Base-by-base conservation (phyloP, 768 basidiomycete species). In the Leccinum barrowsii region DNA sequence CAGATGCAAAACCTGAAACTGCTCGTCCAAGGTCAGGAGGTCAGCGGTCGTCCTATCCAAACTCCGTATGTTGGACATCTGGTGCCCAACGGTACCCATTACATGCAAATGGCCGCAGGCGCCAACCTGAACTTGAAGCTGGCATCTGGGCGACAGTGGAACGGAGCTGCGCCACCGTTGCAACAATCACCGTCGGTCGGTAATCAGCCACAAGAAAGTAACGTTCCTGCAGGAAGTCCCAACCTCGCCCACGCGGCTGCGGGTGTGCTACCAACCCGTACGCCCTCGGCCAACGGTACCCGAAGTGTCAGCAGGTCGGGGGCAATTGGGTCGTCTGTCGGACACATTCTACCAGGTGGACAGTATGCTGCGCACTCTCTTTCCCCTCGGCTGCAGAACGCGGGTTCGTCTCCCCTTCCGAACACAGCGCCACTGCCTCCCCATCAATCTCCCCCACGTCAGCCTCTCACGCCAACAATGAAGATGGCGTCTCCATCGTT, bases 1-100 rank as follows among this genome's bases (percentile, higher is more conserved):
- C 85, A 87, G 64, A 74, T 87, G 69, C 84, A 85, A 67, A 79
- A 75, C 55, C 64, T 87, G 44, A 86, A 86, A 71, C 72, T 80
- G 8, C 81, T 85, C 58, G 80, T 79, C 35, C 73, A 71, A 54
- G 72, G 69, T 17, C 76, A 75, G 58, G 81, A 80, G 47, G 63
- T 77, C 37, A 74, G 75, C 54, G 70, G 68, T 57, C 71, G 74
- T 58, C 75, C 79, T 66, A 76, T 79, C 12, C 74, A 69, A 56
- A 19, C 63, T 3, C 60, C 69, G 12, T 73, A 68, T 30, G 58
- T 70, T 52, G 73, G 73, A 52, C 73, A 75, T 26, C 49, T 66
- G 28, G 64, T 73, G 19, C 59, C 64, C 5, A 67, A 63, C 34
- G 67, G 69, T 46, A 35, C 67, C 13, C 72, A 74, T 58, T 70